phyloP scores from a whole-genome alignment of 805 yeast species.

The Schwanniomyces yamadae region DNA sequence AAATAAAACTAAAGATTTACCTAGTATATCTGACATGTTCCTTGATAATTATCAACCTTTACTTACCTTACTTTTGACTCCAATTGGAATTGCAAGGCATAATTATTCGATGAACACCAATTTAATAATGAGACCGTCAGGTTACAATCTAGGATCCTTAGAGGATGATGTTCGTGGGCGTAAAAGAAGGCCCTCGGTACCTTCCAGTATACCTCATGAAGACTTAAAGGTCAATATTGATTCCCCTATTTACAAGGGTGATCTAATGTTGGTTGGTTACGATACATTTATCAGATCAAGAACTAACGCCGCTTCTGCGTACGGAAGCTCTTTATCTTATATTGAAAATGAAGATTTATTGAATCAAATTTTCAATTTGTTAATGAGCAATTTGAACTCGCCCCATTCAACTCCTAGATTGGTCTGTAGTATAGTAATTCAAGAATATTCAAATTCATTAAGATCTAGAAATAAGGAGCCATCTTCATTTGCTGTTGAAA shows the following conservation, averaged over 20 bases:
- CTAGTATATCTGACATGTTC: conserved; percentile 52
- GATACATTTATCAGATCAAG: conserved; percentile 75
- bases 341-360: conserved; percentile 42
- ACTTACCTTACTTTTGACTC: conserved; percentile 76
- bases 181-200: conserved; percentile 42
- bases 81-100: conserved; percentile 89
- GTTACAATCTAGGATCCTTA: conserved; percentile 37
- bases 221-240: conserved; percentile 80
- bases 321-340: conserved; percentile 63
- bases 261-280: conserved; percentile 77
- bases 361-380: conserved; percentile 32
- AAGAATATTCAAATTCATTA: conserved; percentile 56
- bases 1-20: conserved; percentile 23
- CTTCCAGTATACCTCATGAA: conserved; percentile 47
- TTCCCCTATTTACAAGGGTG: conserved; percentile 89
- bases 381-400: conserved; percentile 49
- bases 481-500: conserved; percentile 16
- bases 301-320: conserved; percentile 69
- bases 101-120: conserved; percentile 79
- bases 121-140: conserved; percentile 80
- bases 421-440: conserved; percentile 63
- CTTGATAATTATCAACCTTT: conserved; percentile 58
- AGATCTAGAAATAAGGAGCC: conserved; percentile 13
- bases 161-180: conserved; percentile 39
- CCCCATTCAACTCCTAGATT: conserved; percentile 81